Evolutionary conservation across 1,284 basidiomycete genomes (phyloP), one percentile per base, ranked within the genome.

Genomic region (Phaffia rhodozyma): DNA sequence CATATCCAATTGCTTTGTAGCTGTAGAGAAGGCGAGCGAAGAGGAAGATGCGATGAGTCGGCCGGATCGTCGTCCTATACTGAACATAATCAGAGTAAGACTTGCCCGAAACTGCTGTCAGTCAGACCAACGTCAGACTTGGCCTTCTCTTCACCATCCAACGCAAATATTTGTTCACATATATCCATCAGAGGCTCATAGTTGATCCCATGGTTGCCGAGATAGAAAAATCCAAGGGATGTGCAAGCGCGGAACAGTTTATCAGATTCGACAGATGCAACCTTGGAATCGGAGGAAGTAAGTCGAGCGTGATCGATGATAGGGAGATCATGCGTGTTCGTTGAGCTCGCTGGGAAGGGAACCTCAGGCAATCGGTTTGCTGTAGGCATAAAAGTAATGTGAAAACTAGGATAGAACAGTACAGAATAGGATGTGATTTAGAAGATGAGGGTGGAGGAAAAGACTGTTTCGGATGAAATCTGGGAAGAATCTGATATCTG

Each of bases 191-290:
- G 9, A 1, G n/a, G 29, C 30, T 58, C 34, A 38, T 48, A 62
- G 30, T 62, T 51, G 53, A 66, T 32, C 2, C 57, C 61, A 34
- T 58, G 51, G 25, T 62, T 49, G 32, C 56, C 32, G 21, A 66
- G 57, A 38, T 62, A 69, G 65, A 70, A 71, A 66, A 71, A 71
- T 1, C 70, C 69, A 32, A 70, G 53, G 7, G 58, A 60, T 2
- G 62, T 62, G 58, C 67, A 67, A 0, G 68, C 68, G n/a, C 61
- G 49, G 62, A 61, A 70, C 7, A 70, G 65, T 20, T 23, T 56
- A 30, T 68, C 63, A 29, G 67, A 61, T 62, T 68, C 70, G 0
- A 20, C 48, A 43, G 38, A 43, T 11, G 38, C 38, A 2, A 43
- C 38, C 13, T 43, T 43, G 2, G 5, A 11, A 43, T 43, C 38